Base-by-base conservation (phyloP, 495 filamentous ascomycete species). In the Lichenothelia convexa region DNA sequence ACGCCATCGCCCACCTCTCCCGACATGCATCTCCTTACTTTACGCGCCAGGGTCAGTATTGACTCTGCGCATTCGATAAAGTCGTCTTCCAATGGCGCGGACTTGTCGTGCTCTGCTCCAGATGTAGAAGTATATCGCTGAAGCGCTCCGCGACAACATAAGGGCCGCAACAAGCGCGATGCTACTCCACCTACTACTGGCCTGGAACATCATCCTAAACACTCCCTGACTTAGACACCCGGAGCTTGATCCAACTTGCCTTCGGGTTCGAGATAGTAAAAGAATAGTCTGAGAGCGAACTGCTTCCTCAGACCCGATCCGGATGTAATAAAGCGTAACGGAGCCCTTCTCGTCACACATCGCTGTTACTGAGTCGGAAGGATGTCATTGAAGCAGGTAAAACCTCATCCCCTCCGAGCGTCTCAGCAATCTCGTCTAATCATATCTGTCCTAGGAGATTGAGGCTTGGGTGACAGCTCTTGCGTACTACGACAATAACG, bases 381-480 rank as follows among this genome's bases (percentile, higher is more conserved):
- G 1, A 76, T 83, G 78, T 83, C 77, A 48, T 54, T 83, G 54
- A 83, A 83, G 56, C 76, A 81, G 67, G 78, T 81, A 50, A 53
- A 18, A 18, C 19, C 9, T 33, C 31, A 33, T 12, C 8, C 31
- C 9, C 8, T 33, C 3, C 8, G 19, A 18, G 31, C 9, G 9
- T 33, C 9, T 11, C 8, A 18, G 9, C 9, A 8, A 12, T 12
- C 70, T 39, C 13, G 21, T 12, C 5, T 36, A 18, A 12, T 33
- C 9, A 33, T 11, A 27, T n/a, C 24, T 9, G 15, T 29, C 9
- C 24, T 56, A 97, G 86, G 91, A 95, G 78, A 95, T 99, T 59
- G 86, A 95, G 64, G 89, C 81, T 22, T 99, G 89, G 89, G 91
- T 95, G 41, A 67, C 75, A 54, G 89, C 89, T 48, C 71, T 95